phyloP scores from a whole-genome alignment of 768 basidiomycete species.

The Rhodotorula taiwanensis region DNA sequence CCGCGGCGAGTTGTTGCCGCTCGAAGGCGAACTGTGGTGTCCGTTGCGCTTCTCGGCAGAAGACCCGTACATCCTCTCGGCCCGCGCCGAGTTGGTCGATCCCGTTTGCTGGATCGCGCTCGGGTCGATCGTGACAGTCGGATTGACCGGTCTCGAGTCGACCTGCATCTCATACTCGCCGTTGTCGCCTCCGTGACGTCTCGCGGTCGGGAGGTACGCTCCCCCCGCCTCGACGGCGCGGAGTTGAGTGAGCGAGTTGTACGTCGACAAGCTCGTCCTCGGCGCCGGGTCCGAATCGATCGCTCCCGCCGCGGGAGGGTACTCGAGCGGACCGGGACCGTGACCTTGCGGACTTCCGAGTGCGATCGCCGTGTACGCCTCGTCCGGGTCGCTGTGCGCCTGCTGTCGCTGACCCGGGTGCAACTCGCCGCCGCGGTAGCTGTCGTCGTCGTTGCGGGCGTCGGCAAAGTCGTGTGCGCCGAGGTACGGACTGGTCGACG shows the following conservation, averaged over 20 bases:
- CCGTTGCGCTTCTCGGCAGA: slow-evolving; percentile 9
- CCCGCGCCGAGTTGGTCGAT: slow-evolving; percentile 3
- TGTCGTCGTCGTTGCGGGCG: neutral
- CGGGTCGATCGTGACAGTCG: slow-evolving; percentile 12
- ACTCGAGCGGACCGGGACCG: slow-evolving; percentile 17
- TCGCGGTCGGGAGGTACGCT: neutral
- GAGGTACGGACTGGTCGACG: slow-evolving; percentile 14
- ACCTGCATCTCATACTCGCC: slow-evolving; percentile 16
- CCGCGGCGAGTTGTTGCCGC: slow-evolving; percentile 15
- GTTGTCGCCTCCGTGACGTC: slow-evolving; percentile 1
- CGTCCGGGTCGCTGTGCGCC: neutral
- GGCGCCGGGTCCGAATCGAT: neutral
- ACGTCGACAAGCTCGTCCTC: slow-evolving; percentile 17
- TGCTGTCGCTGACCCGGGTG: neutral
- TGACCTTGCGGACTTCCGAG: neutral
- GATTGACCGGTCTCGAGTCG: slow-evolving; percentile 20
- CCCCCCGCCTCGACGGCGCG: neutral
- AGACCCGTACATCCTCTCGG: slow-evolving; percentile 24
- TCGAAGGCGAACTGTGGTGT: neutral
- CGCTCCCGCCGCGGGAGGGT: neutral
- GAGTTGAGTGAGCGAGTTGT: slow-evolving; percentile 31
- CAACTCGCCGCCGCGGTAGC: neutral
- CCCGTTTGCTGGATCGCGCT: neutral
- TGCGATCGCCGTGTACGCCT: slow-evolving; percentile 26
- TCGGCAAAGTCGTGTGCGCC: slow-evolving; percentile 6